Conservation (phyloP, 768 basidiomycete genomes). For the Scleroderma bovista region DNA sequence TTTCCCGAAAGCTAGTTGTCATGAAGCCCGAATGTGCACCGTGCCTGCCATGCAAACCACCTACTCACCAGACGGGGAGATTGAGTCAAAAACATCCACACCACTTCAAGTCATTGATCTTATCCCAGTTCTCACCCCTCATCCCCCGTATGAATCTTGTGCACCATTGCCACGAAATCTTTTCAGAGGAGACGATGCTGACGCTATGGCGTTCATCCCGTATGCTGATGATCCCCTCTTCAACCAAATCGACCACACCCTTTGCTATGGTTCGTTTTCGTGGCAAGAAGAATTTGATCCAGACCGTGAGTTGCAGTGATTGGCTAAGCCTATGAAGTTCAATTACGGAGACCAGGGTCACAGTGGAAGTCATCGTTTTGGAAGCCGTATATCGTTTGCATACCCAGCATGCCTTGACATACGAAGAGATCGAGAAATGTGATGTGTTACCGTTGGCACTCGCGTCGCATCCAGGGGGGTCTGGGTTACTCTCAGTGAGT, state of each 20-base stretch:
- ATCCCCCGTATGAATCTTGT: conserved; percentile 52
- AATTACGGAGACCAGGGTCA: conserved; percentile 12
- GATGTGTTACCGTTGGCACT: conserved; percentile 39
- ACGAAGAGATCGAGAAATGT: conserved; percentile 45
- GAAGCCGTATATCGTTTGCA: conserved; percentile 45
- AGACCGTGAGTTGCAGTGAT: conserved; percentile 32
- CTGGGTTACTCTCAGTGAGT: conserved; percentile 21
- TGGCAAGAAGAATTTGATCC: conserved; percentile 45
- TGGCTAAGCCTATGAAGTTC: conserved; percentile 8
- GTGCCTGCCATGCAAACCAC: conserved; percentile 6
- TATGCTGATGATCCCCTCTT: conserved; percentile 58
- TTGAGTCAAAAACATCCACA: conserved; percentile 6
- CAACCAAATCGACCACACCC: conserved; percentile 32
- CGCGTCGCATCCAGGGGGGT: conserved; percentile 17
- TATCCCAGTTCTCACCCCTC: conserved; percentile 14
- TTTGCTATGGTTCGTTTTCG: conserved; percentile 39
- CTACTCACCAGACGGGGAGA: conserved; percentile 13
- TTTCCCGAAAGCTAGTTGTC: not conserved
- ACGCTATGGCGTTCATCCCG: conserved; percentile 54
- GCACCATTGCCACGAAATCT: conserved; percentile 44
- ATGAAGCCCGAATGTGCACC: not conserved
- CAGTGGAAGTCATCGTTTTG: conserved; percentile 46
- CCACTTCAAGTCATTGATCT: conserved; percentile 12
- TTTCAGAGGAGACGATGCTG: conserved; percentile 52
- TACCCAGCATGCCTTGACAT: conserved; percentile 30